Conservation (phyloP, 768 basidiomycete species). For the Boletus reticulatus region DNA sequence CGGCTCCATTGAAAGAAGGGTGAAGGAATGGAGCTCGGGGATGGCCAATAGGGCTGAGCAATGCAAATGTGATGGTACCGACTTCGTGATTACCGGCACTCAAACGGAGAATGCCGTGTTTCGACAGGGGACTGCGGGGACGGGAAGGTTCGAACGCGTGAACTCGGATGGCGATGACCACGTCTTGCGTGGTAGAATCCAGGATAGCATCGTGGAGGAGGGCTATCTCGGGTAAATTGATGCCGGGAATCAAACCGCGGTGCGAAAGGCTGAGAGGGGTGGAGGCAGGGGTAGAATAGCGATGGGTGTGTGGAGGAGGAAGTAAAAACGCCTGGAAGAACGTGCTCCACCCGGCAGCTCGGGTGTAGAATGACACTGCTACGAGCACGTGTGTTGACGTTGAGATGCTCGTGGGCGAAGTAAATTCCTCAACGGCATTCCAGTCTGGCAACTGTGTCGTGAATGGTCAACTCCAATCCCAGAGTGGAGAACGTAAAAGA, state of each 20-base stretch:
- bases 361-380: not conserved
- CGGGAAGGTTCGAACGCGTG: not conserved
- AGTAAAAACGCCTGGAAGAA: constrained; percentile 13
- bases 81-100: not conserved
- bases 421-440: not conserved
- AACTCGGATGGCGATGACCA: constrained; percentile 7
- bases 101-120: constrained; percentile 11
- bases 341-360: constrained; percentile 1
- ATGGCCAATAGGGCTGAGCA: not conserved
- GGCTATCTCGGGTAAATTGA: not conserved
- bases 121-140: not conserved
- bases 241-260: constrained; percentile 1
- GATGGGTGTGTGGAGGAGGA: not conserved
- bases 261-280: constrained; percentile 10
- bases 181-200: constrained; percentile 8
- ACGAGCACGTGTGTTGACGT: constrained; percentile 22
- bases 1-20: constrained; percentile 12
- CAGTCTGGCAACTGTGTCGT: not conserved
- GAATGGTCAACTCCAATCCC: not conserved
- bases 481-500: not conserved
- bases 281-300: not conserved
- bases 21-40: not conserved
- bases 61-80: constrained; percentile 12
- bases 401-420: constrained; percentile 5
- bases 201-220: constrained; percentile 15